Evolutionary conservation across 768 basidiomycete genomes (phyloP).

Genomic region (Mycena metata): DNA sequence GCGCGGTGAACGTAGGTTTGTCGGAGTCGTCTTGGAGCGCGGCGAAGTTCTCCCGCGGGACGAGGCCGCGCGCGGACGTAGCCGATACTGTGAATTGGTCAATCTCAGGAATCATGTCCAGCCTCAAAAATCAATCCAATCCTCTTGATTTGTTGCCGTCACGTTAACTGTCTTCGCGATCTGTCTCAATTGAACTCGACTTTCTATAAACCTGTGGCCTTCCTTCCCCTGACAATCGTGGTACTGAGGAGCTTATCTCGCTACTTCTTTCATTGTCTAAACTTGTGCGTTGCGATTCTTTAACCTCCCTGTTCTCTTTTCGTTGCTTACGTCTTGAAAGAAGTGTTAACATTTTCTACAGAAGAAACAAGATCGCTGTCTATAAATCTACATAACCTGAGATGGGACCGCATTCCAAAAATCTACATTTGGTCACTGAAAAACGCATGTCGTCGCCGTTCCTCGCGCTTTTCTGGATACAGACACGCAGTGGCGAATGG

Average conservation of each 20-base stretch:
- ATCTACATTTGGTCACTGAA: background rate
- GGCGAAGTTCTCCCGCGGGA: conserved; percentile 92
- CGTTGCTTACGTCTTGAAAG: too few relatives aligned
- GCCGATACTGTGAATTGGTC: conserved; percentile 86
- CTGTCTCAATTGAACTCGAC: too few relatives aligned
- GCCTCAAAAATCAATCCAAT: conserved; percentile 25
- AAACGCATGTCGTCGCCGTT: background rate
- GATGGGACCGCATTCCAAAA: background rate
- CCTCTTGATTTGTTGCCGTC: conserved; percentile 23
- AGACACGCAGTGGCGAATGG: conserved; percentile 17
- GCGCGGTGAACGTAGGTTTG: conserved; percentile 79
- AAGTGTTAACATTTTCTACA: too few relatives aligned
- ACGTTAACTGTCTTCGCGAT: too few relatives aligned
- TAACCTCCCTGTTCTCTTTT: too few relatives aligned
- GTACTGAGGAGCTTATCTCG: too few relatives aligned
- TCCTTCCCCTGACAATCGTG: too few relatives aligned
- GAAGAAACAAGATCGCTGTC: too few relatives aligned
- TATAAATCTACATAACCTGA: too few relatives aligned
- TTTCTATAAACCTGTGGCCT: too few relatives aligned
- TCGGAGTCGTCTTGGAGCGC: conserved; percentile 86
- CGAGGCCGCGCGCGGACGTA: conserved; percentile 78
- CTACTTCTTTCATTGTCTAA: too few relatives aligned
- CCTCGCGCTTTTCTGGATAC: conserved; percentile 5
- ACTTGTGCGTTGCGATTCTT: too few relatives aligned
- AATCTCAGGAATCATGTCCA: conserved; percentile 60